Percentiles rank a stretch among this genome's conserved stretches.
Conservation (phyloP, 2,329 filamentous ascomycete genomes). For the Arthrinium puccinioides region DNA sequence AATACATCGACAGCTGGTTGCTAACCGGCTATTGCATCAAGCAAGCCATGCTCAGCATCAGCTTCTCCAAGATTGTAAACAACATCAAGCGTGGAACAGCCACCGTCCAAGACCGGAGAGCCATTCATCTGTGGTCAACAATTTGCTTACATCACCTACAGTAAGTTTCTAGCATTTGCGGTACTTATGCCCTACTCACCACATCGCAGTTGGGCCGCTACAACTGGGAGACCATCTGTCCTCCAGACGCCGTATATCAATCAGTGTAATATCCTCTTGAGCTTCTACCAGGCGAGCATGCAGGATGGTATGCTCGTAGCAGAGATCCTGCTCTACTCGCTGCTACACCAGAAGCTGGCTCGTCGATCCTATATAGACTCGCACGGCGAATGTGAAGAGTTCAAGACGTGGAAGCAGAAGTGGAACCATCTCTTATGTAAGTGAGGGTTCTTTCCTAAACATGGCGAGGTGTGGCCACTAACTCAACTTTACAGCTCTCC, state of each 20-base stretch:
- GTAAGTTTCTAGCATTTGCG: constrained; percentile 13
- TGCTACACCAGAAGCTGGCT: constrained; percentile 26
- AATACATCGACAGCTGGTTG: constrained; percentile 36
- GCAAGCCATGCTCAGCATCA: constrained; percentile 34
- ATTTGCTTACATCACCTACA: constrained; percentile 29
- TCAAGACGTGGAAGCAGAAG: constrained; percentile 24
- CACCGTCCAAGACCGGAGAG: constrained; percentile 24
- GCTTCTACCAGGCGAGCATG: constrained; percentile 32
- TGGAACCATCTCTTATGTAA: constrained; percentile 26
- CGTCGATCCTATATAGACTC: constrained; percentile 21
- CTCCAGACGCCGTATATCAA: constrained; percentile 28
- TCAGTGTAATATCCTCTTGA: constrained; percentile 31
- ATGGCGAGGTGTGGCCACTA: not conserved
- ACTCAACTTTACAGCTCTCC: constrained; percentile 14
- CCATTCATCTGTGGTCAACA: constrained; percentile 27
- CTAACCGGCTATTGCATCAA: constrained; percentile 33
- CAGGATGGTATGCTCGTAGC: constrained; percentile 32
- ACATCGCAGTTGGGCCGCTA: constrained; percentile 28
- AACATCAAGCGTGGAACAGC: constrained; percentile 24
- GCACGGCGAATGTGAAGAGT: constrained; percentile 24
- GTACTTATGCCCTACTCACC: not conserved
- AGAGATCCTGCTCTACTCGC: constrained; percentile 29
- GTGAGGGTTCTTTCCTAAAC: not conserved
- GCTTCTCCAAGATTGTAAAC: constrained; percentile 31
- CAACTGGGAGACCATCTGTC: constrained; percentile 30